A percentile compares a stretch with the other conserved stretches of the same genome.
These are phyloP conservation scores for Mycena leptocephala DNA, from an alignment of 768 basidiomycete genomes.

Conservation along the genomic window DNA sequence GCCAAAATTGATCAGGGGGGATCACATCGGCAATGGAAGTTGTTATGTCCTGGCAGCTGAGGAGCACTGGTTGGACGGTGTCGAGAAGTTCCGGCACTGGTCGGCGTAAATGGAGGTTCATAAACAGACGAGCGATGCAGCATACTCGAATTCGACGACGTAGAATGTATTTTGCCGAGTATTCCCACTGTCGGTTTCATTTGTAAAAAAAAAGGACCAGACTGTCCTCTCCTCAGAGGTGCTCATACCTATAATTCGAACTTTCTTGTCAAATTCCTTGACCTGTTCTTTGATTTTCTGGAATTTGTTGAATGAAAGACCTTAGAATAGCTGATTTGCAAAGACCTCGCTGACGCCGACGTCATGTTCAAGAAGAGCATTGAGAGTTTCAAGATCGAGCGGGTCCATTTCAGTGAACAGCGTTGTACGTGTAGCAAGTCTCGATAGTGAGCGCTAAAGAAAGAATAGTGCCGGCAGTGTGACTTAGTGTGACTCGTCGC, in stretches of 20 bases:
- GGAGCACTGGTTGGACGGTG: slow-evolving; percentile 69
- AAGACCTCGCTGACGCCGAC: slow-evolving; percentile 77
- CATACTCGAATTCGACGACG: slow-evolving; percentile 72
- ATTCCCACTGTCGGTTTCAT: slow-evolving; percentile 61
- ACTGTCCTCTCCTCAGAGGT: neutral
- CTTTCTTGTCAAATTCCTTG: slow-evolving; percentile 81
- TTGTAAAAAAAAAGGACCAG: neutral
- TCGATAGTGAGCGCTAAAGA: too few relatives aligned
- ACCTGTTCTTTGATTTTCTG: slow-evolving; percentile 90
- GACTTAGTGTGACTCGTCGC: neutral
- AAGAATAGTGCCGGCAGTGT: too few relatives aligned
- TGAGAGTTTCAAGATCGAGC: slow-evolving; percentile 70
- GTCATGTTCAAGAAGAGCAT: slow-evolving; percentile 74
- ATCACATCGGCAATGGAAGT: slow-evolving; percentile 71
- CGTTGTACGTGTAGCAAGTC: too few relatives aligned
- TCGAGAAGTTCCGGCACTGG: slow-evolving; percentile 76
- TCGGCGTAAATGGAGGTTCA: slow-evolving; percentile 26
- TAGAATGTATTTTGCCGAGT: slow-evolving; percentile 87
- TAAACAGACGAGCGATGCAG: slow-evolving; percentile 12
- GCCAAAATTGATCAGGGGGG: slow-evolving; percentile 85
- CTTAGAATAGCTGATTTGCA: slow-evolving; percentile 13
- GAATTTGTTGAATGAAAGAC: slow-evolving; percentile 23
- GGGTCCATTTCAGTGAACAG: slow-evolving; percentile 65
- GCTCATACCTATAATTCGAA: slow-evolving; percentile 66
- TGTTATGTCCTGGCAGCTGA: slow-evolving; percentile 67